These are phyloP conservation scores for Moricandia moricandioides DNA, from an alignment of 345 rosid genomes.

Conservation along the genomic window DNA sequence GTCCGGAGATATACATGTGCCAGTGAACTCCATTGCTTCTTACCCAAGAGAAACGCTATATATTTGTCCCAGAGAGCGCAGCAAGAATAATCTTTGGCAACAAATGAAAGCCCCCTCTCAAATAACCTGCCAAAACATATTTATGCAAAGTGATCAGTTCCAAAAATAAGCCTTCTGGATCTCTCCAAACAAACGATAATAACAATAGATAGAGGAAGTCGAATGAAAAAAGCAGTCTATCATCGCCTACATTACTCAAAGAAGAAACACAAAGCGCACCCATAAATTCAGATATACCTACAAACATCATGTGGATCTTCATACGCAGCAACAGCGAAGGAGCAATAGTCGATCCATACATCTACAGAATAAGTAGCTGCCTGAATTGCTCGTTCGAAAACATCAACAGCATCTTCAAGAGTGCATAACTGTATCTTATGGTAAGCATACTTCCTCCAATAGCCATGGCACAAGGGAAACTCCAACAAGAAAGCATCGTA, in stretches of 20 bases:
- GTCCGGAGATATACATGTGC: constrained; percentile 65
- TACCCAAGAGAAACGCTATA: constrained; percentile 59
- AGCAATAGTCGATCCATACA: constrained; percentile 78
- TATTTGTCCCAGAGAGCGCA: constrained; percentile 78
- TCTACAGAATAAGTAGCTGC: constrained; percentile 67
- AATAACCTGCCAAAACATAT: constrained; percentile 54
- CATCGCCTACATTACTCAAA: not conserved
- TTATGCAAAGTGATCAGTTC: not conserved
- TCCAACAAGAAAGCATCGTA: constrained; percentile 74
- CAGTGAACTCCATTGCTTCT: constrained; percentile 64
- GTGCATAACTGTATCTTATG: constrained; percentile 55
- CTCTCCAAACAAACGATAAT: not conserved
- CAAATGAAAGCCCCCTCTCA: constrained; percentile 68
- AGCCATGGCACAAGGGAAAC: constrained; percentile 84
- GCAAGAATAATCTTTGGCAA: constrained; percentile 81
- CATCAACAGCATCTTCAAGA: constrained; percentile 56
- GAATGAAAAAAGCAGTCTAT: not conserved
- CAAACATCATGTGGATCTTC: constrained; percentile 70
- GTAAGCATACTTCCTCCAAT: constrained; percentile 80
- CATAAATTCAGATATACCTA: constrained; percentile 48
- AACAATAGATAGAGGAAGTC: not conserved
- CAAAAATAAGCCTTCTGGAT: not conserved
- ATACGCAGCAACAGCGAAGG: constrained; percentile 51
- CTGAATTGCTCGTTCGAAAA: constrained; percentile 69
- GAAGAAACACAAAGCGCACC: constrained; percentile 3